These are phyloP conservation scores for Tolypocladium tundrense DNA, from an alignment of 2,329 filamentous ascomycete species.

Conservation along the genomic window DNA sequence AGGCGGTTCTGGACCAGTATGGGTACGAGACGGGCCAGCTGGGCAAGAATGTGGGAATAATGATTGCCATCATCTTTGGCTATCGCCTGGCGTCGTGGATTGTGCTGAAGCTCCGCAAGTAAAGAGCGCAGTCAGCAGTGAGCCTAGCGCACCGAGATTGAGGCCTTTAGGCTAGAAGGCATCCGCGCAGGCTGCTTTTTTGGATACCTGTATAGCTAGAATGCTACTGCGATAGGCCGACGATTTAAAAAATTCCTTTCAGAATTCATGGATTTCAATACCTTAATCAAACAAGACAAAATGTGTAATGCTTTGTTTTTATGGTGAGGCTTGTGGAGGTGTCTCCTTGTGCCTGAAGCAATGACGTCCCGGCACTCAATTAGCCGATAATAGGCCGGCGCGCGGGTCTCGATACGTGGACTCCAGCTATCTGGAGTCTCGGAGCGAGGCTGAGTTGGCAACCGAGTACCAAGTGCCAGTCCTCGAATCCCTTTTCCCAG, in stretches of 20 bases:
- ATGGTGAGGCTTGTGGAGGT: background rate
- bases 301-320: too few relatives aligned
- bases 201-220: too few relatives aligned
- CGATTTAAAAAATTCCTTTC: too few relatives aligned
- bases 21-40: constrained; percentile 59
- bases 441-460: background rate
- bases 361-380: background rate
- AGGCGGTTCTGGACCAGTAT: constrained; percentile 58
- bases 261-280: too few relatives aligned
- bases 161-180: too few relatives aligned
- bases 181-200: too few relatives aligned
- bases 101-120: constrained; percentile 33
- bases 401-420: background rate
- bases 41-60: constrained; percentile 68
- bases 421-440: background rate
- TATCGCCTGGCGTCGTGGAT: constrained; percentile 47
- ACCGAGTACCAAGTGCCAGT: background rate
- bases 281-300: too few relatives aligned
- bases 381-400: background rate
- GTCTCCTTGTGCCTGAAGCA: background rate
- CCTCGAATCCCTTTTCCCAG: background rate
- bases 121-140: background rate
- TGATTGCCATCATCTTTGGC: constrained; percentile 64
- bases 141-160: too few relatives aligned
- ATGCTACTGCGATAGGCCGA: too few relatives aligned